phyloP scores from a whole-genome alignment of 805 yeast species.

The Nakazawaea pomicola region DNA sequence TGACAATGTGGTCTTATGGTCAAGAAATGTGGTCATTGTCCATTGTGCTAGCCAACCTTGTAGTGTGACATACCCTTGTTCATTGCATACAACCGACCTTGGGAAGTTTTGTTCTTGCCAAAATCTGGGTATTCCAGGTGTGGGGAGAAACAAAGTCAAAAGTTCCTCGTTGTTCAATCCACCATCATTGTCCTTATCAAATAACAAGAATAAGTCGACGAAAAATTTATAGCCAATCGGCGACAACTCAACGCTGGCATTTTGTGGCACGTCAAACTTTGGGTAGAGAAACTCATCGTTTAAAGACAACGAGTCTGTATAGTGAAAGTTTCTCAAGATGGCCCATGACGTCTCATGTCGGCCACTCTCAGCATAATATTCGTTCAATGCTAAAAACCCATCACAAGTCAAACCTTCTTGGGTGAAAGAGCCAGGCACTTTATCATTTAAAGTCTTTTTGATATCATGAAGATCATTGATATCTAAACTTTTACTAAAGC shows the following conservation, averaged over 20 bases:
- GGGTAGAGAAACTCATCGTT: constrained; percentile 81
- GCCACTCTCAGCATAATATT: constrained; percentile 83
- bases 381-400: constrained; percentile 76
- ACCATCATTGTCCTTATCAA: constrained; percentile 95
- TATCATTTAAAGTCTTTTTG: constrained; percentile 27
- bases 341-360: constrained; percentile 98
- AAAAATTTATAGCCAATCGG: constrained; percentile 90
- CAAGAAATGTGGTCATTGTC: constrained; percentile 92
- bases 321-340: constrained; percentile 78
- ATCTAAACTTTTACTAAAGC: constrained; percentile 56
- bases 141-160: constrained; percentile 66
- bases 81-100: constrained; percentile 80
- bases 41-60: constrained; percentile 99
- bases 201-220: constrained; percentile 82
- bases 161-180: constrained; percentile 79
- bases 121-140: constrained; percentile 86
- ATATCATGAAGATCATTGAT: constrained; percentile 44
- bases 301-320: constrained; percentile 86
- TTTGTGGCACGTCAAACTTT: constrained; percentile 62
- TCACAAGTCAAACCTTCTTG: constrained; percentile 57
- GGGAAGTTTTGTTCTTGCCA: constrained; percentile 91
- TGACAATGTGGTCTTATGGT: constrained; percentile 77
- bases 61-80: constrained; percentile 80
- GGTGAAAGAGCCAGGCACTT: constrained; percentile 26
- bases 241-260: constrained; percentile 83